These are phyloP conservation scores for Cryptomeria japonica DNA, from an alignment of 75 land plant genomes.

Conservation along the genomic window DNA sequence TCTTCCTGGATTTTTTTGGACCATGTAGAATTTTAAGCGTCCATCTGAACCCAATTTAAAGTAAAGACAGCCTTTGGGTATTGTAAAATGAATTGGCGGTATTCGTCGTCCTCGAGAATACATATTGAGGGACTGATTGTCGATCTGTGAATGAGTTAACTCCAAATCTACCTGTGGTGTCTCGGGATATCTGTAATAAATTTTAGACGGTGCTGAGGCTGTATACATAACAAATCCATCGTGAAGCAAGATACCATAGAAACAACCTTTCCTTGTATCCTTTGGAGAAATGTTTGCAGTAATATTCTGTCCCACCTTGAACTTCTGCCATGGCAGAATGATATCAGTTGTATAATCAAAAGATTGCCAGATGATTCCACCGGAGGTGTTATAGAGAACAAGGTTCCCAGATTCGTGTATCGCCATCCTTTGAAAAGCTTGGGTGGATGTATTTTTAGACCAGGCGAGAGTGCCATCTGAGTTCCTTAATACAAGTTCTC, in stretches of 20 bases:
- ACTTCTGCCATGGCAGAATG: constrained; percentile 7
- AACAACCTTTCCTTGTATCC: background rate
- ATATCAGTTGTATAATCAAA: constrained; percentile 43
- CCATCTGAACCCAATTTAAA: constrained; percentile 8
- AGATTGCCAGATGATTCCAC: constrained; percentile 39
- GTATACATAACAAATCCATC: background rate
- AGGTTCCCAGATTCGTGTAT: constrained; percentile 31
- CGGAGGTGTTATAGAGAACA: constrained; percentile 23
- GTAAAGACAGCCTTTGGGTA: background rate
- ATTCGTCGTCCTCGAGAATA: background rate
- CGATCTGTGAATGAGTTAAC: background rate
- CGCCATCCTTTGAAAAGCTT: constrained; percentile 8
- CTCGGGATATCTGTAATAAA: background rate
- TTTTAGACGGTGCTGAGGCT: background rate
- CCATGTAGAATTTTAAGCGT: background rate
- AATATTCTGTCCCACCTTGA: constrained; percentile 3
- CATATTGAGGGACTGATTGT: background rate
- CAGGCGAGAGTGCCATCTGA: constrained; percentile 42
- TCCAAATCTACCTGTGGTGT: background rate
- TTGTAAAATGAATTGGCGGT: background rate
- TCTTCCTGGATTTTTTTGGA: background rate
- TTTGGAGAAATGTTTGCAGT: constrained; percentile 3
- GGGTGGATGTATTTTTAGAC: constrained; percentile 27
- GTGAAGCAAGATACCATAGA: background rate
- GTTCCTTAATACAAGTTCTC: too few species aligned